These are phyloP conservation scores for Phascolomyces articulosus DNA, from an alignment of 371 early-diverging fungal genomes.

Conservation along the genomic window DNA sequence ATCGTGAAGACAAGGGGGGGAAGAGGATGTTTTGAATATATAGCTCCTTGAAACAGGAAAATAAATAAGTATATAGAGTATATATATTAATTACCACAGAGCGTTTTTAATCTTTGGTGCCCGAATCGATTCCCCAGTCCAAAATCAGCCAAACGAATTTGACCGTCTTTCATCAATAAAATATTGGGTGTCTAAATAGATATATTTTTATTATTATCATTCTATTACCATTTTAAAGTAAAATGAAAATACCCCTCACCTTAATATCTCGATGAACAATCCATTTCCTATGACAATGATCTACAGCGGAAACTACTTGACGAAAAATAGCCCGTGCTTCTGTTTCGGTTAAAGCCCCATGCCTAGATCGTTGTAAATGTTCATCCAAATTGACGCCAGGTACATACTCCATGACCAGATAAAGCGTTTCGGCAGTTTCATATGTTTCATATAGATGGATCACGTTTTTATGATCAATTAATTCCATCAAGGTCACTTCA, in stretches of 20 bases:
- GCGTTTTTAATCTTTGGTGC: constrained; percentile 70
- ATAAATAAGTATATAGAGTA: neutral
- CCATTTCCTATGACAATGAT: constrained; percentile 74
- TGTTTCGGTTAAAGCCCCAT: constrained; percentile 48
- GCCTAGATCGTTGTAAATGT: constrained; percentile 54
- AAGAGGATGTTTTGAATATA: too few relatives aligned
- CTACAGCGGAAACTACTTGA: constrained; percentile 71
- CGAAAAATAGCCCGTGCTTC: constrained; percentile 70
- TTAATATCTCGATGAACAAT: constrained; percentile 85
- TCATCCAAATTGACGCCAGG: constrained; percentile 63
- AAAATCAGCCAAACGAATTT: constrained; percentile 78
- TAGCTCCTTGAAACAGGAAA: neutral
- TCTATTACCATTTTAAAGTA: neutral
- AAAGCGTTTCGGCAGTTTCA: constrained; percentile 82
- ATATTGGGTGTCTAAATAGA: constrained; percentile 55
- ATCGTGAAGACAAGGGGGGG: too few relatives aligned
- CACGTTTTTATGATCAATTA: constrained; percentile 83
- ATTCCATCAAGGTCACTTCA: constrained; percentile 88
- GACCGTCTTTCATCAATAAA: constrained; percentile 46
- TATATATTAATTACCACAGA: constrained; percentile 60
- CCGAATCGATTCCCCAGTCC: constrained; percentile 78
- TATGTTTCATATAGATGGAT: constrained; percentile 91
- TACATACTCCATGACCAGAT: constrained; percentile 72
- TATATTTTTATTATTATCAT: neutral
- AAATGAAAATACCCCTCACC: constrained; percentile 29